Base-by-base conservation (phyloP, 768 basidiomycete genomes). In the Mycena chlorophos region DNA sequence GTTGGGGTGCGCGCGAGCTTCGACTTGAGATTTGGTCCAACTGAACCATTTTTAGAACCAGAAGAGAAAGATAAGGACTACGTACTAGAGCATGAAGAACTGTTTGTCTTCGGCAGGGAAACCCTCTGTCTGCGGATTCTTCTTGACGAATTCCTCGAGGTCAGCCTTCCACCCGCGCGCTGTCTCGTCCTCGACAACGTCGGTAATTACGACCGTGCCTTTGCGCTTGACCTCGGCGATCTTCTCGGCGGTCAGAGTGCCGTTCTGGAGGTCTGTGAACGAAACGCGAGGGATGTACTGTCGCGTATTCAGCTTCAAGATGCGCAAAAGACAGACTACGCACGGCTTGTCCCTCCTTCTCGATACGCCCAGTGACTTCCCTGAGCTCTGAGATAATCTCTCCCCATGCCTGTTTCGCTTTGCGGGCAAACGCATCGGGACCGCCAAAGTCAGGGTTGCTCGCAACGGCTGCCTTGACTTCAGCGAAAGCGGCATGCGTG, bases 21-120 rank as follows among this genome's bases (percentile, higher is more conserved):
- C 71, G n/a, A 84, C 73, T 58, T 83, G 82, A 8, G 83, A 56
- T 51, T 65, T 69, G 16, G 66, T 66, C 68, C 67, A 67, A 40
- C 67, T 69, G 12, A 2, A 5, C 39, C 13, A n/a, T 19, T 10
- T 40, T 1, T 29, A 26, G 26, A 39, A 29, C 25, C 6, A 31
- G 51, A 19, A 55, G 34, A 22, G 23, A 30, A 28, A 30, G 12
- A 25, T 23, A 4, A 29, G 2, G 40, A 13, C 13, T n/a, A 39
- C 17, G 71, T 75, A 81, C 83, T 83, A 84, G 56, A 85, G 76
- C 61, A 78, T 70, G 69, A 82, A 84, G 68, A 85, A 83, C 55
- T 85, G 83, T 54, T 81, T 83, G 59, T 84, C 68, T n/a, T 71
- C 60, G 14, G 65, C 71, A 0, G 82, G 81, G 25, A 75, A 65